Base-by-base conservation (phyloP, 306 rosid species). In the Gastrolobium villosum region DNA sequence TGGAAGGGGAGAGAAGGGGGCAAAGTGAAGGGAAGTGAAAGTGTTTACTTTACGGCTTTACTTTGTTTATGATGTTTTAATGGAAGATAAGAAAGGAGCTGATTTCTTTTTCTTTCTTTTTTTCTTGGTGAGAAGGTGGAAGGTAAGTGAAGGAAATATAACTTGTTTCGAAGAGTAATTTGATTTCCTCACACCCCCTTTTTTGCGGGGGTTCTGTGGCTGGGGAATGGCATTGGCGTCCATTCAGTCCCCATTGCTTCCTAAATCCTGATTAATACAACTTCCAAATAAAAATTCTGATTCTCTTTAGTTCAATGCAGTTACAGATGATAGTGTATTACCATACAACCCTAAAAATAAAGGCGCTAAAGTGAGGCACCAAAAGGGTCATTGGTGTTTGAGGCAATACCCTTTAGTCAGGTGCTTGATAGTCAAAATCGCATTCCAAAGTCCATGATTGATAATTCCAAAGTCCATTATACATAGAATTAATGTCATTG, bases 41-140 rank as follows among this genome's bases (percentile, higher is more conserved):
- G 28, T 44, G 39, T 45, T 44, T 62, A 6, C 6, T 2, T 43
- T 44, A 10, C 53, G 7, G 26, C 40, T 45, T 66, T 73, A 15
- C 44, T 11, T 56, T 73, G 13, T 73, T 73, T 52, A 49, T 4
- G 31, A 15, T 72, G 50, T 30, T 54, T 72, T 13, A 41, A 26
- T 28, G 2, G 11, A 41, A 40, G n/a, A 65, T 65, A 65, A 65
- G 36, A 45, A 20, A 6, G 65, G 32, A 7, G 5, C 39, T 26
- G 9, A 5, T 28, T 44, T 44, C 26, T 26, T 59, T 32, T 13
- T 31, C 28, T 52, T 5, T 5, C 8, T 52, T 52, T 20, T 52
- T 14, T 4, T 0, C 3, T 45, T 28, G 20, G 9, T 59, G 4
- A 15, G 6, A 39, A 63, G 69, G 69, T 57, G 64, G 1, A 44